Base-by-base conservation (phyloP, 495 filamentous ascomycete genomes). In the Tuber indicum region DNA sequence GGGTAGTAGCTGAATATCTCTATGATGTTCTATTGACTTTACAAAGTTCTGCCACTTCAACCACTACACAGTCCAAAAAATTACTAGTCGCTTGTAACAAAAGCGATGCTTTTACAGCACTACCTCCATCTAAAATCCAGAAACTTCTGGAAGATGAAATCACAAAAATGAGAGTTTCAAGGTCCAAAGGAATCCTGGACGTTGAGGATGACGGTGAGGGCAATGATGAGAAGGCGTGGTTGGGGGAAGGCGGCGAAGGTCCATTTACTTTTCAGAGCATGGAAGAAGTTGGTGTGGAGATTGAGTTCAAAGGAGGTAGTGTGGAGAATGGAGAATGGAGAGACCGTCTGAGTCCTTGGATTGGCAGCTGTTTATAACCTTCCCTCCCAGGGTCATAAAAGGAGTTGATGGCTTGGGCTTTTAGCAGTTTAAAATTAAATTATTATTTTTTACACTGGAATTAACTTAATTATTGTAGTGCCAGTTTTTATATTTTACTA, bases 71-170 rank as follows among this genome's bases (percentile, higher is more conserved):
- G 23, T 88, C 89, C 32, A 87, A 96, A 44, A 89, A 92, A 0
- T 89, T 99, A 3, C 85, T 98, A 32, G 85, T 99, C 58, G 94
- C 93, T 6, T 94, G 94, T 52, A 98, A 98, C 84, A 99, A 99
- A 87, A 87, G 94, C 72, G 96, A 99, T 84, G 86, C 98, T 19
- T 99, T 99, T 84, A 98, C 96, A 0, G 94, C 96, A 17, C 85
- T 97, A 71, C 96, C 96, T 0, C 90, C 93, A 2, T 87, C 88
- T 3, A 87, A 97, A 46, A 93, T 98, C 41, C 90, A 89, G 82
- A 88, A 87, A 75, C 88, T 88, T 71, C 85, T 99, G 16, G 95
- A 98, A 84, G 86, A 87, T 39, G 96, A 98, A 84, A 91, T 98
- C 77, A 90, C 91, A 23, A 88, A 91, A 74, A 91, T 98, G 78